These are phyloP conservation scores for Dioscorea cayenensis DNA, from an alignment of 116 monocot species.

Conservation along the genomic window DNA sequence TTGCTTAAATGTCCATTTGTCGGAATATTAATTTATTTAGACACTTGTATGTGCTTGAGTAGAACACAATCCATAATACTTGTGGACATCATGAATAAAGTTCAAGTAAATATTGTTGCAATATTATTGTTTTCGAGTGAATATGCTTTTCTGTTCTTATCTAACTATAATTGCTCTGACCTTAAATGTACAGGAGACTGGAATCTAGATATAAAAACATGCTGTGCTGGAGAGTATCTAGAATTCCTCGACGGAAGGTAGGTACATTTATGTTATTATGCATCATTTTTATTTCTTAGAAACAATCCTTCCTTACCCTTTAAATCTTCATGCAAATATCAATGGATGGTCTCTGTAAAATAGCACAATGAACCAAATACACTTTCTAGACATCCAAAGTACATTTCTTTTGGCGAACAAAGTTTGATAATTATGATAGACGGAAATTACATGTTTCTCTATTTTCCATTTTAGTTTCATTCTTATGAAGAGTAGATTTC, in stretches of 20 bases:
- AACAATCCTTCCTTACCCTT: not conserved
- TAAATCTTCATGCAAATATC: not conserved
- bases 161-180: not conserved
- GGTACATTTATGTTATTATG: conserved; percentile 26
- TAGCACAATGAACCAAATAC: no score
- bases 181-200: conserved; percentile 50
- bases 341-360: no score
- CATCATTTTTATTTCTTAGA: not conserved
- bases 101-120: not conserved
- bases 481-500: not conserved
- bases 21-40: no score
- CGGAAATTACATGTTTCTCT: not conserved
- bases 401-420: no score
- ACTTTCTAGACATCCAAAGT: no score
- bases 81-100: not conserved
- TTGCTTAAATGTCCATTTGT: no score
- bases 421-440: not conserved
- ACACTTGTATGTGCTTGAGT: not conserved
- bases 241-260: conserved; percentile 56
- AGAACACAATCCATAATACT: not conserved
- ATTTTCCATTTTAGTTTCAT: not conserved
- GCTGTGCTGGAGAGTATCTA: conserved; percentile 62
- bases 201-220: conserved; percentile 72
- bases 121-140: no score
- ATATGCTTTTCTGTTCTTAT: not conserved